These are phyloP conservation scores for Taphrina flavorubra DNA, from an alignment of 1,139 yeast species.

Conservation along the genomic window DNA sequence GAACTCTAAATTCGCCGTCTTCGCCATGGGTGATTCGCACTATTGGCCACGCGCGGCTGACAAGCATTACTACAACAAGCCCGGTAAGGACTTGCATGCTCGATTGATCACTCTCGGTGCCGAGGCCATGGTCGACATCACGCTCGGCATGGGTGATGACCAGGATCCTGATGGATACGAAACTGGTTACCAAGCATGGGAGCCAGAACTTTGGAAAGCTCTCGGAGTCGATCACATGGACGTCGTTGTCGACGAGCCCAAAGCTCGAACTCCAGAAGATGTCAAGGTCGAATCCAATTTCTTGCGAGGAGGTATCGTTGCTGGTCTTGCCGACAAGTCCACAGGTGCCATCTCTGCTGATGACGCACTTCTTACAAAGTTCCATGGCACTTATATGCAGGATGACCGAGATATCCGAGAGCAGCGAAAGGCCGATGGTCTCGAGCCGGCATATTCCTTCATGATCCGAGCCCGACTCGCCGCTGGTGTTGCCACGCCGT, in stretches of 20 bases:
- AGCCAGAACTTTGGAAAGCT: conserved; percentile 81
- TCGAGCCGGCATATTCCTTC: conserved; percentile 93
- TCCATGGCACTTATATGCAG: conserved; percentile 98
- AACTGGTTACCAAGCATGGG: conserved; percentile 90
- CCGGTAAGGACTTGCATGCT: conserved; percentile 77
- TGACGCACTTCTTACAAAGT: conserved; percentile 93
- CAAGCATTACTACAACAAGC: conserved; percentile 77
- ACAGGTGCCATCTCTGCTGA: conserved; percentile 94
- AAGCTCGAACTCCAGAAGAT: conserved; percentile 94
- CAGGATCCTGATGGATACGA: conserved; percentile 79
- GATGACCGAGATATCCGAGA: conserved; percentile 97
- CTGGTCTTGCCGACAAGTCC: conserved; percentile 76
- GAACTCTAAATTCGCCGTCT: conserved; percentile 69
- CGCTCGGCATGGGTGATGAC: conserved; percentile 90
- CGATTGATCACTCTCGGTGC: conserved; percentile 85
- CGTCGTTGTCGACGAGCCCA: conserved; percentile 85
- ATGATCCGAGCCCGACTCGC: conserved; percentile 97
- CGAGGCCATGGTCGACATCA: conserved; percentile 69
- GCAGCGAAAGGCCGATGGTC: conserved; percentile 85
- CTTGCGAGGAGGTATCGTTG: conserved; percentile 91
- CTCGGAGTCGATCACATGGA: conserved; percentile 83
- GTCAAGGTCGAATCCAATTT: conserved; percentile 85
- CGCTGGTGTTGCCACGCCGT: conserved; percentile 87
- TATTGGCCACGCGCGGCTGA: conserved; percentile 65
- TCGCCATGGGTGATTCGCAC: conserved; percentile 93